Evolutionary conservation across 768 basidiomycete species (phyloP).

Genomic region (Tricholoma hemisulphureum): DNA sequence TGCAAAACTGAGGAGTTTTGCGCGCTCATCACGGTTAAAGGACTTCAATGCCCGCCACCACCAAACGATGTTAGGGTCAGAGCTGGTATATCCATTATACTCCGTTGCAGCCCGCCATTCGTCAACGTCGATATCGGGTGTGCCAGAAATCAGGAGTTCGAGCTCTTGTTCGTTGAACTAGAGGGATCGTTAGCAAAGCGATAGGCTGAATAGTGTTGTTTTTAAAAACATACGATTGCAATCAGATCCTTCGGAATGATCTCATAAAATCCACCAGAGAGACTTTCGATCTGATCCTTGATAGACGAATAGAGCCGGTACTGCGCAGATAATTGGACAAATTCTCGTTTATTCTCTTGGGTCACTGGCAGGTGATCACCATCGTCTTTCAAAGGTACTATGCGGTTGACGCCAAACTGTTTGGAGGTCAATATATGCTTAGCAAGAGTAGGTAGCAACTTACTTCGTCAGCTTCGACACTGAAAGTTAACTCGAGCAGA

Average conservation of each 20-base stretch:
- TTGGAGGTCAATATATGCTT: slow-evolving; percentile 11
- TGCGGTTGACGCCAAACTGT: slow-evolving; percentile 88
- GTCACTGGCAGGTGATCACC: slow-evolving; percentile 87
- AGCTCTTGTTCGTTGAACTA: slow-evolving; percentile 95
- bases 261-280: slow-evolving; percentile 92
- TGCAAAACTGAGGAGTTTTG: slow-evolving; percentile 96
- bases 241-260: slow-evolving; percentile 97
- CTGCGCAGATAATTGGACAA: slow-evolving; percentile 92
- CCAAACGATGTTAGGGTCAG: slow-evolving; percentile 96
- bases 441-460: slow-evolving; percentile 18
- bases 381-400: slow-evolving; percentile 82
- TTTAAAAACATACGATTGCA: slow-evolving; percentile 67
- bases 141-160: slow-evolving; percentile 91
- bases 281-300: slow-evolving; percentile 90
- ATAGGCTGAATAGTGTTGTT: neutral
- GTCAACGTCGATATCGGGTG: slow-evolving; percentile 98
- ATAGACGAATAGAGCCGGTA: slow-evolving; percentile 93
- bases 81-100: slow-evolving; percentile 83
- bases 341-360: slow-evolving; percentile 95
- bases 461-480: slow-evolving; percentile 94
- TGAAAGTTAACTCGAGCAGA: slow-evolving; percentile 85
- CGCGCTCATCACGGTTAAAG: slow-evolving; percentile 94
- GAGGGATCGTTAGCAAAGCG: slow-evolving; percentile 4
- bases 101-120: slow-evolving; percentile 94
- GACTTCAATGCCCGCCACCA: slow-evolving; percentile 99